phyloP scores from a whole-genome alignment of 257 asterid species.

The Nyctanthes arbortristis region DNA sequence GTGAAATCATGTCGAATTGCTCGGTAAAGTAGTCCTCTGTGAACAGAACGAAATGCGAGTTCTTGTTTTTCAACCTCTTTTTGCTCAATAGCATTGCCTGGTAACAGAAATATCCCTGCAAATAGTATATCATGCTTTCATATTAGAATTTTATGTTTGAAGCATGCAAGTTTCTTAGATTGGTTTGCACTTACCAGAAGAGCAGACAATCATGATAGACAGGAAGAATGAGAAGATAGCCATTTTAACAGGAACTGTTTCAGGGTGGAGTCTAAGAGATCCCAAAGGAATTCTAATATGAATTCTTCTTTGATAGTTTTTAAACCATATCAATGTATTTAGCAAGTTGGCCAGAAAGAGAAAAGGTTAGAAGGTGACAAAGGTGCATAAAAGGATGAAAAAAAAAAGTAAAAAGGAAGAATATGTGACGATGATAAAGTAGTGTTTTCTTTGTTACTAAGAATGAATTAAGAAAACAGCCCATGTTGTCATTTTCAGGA shows the following conservation, averaged over 20 bases:
- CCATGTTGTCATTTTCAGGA: not conserved
- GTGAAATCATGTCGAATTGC: slow-evolving; percentile 39
- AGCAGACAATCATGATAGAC: slow-evolving; percentile 32
- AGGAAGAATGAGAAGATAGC: slow-evolving; percentile 45
- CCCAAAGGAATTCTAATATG: slow-evolving; percentile 24
- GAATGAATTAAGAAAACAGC: slow-evolving; percentile 38
- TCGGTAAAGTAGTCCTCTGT: not conserved
- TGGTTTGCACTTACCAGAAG: slow-evolving; percentile 49
- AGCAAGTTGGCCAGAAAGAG: slow-evolving; percentile 29
- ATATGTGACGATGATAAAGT: slow-evolving; percentile 45
- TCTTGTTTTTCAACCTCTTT: slow-evolving; percentile 22
- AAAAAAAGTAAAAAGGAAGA: slow-evolving; percentile 53
- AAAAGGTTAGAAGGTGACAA: slow-evolving; percentile 19
- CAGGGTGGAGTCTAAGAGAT: slow-evolving; percentile 13
- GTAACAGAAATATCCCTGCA: slow-evolving; percentile 33
- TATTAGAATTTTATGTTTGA: no score
- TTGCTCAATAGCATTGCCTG: slow-evolving; percentile 18
- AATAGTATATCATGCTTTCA: not conserved
- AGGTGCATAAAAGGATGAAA: slow-evolving; percentile 32
- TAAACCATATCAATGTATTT: not conserved
- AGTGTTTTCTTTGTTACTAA: slow-evolving; percentile 74
- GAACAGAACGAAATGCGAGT: slow-evolving; percentile 5
- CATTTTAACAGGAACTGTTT: slow-evolving; percentile 36
- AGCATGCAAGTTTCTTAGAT: no score
- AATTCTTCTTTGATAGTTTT: not conserved